A percentile compares a stretch with the other conserved stretches of the same genome.
phyloP scores from a whole-genome alignment of 2,329 filamentous ascomycete species.

The Rhytidhysteron rufulum region DNA sequence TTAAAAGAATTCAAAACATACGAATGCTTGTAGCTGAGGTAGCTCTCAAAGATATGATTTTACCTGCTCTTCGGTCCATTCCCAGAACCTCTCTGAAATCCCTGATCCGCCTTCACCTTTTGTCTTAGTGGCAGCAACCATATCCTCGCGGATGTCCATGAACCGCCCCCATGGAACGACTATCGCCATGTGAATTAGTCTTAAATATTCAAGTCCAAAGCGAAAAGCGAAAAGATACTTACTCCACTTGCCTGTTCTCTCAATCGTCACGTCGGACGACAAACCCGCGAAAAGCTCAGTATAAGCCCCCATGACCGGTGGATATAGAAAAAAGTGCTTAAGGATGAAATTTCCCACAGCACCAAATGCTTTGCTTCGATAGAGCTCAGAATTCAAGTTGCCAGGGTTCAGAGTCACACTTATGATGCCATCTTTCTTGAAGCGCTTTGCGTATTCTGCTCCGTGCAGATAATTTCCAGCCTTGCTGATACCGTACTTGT shows the following conservation, averaged over 20 bases:
- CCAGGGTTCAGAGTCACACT: constrained; percentile 38
- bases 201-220: too few relatives aligned
- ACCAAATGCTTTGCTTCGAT: constrained; percentile 30
- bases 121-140: constrained; percentile 26
- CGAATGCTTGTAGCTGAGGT: too few relatives aligned
- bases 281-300: constrained; percentile 22
- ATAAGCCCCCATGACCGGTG: constrained; percentile 19
- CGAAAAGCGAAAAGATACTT: not conserved
- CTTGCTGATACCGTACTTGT: constrained; percentile 23
- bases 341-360: constrained; percentile 2
- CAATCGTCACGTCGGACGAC: constrained; percentile 10
- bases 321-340: constrained; percentile 6
- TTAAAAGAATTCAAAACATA: too few relatives aligned
- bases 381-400: constrained; percentile 24
- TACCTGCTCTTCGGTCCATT: constrained; percentile 41
- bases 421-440: constrained; percentile 13
- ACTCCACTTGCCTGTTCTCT: constrained; percentile 29
- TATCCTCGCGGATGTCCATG: constrained; percentile 11
- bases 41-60: constrained; percentile 1
- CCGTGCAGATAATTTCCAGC: constrained; percentile 26
- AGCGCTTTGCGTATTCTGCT: constrained; percentile 14
- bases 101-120: constrained; percentile 37
- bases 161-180: constrained; percentile 48
- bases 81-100: constrained; percentile 40
- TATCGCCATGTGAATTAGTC: too few relatives aligned